Base-by-base conservation (phyloP, 441 rosid genomes). In the Lepidium campestre region DNA sequence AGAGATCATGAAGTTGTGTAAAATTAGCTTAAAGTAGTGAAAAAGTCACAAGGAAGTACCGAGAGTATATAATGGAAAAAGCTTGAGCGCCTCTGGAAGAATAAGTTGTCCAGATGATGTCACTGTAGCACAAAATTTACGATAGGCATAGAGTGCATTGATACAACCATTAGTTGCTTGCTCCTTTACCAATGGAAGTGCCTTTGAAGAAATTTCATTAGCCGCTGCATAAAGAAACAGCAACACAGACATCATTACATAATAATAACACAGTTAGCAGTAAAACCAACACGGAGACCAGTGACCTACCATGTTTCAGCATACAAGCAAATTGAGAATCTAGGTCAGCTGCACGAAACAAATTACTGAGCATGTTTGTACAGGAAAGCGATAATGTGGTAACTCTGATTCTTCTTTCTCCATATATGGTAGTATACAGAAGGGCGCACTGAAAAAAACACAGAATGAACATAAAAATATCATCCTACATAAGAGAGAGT, bases 31-130 rank as follows among this genome's bases (percentile, higher is more conserved):
- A 19, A 18, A 66, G 31, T 39, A 40, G 32, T 13, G 40, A 10
- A 66, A 37, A 69, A 74, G 39, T 18, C 35, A 7, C 18, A 54
- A 46, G 63, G 58, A 67, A 41, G 32, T 73, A 73, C 77, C 77
- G 11, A 96, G 93, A 67, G 91, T 86, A 76, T 92, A 93, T 6
- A 96, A 77, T 67, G 99, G 98, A 63, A 90, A 83, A 71, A 96
- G 96, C 82, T 93, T 96, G 65, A 96, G 98, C 23, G 98, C 96
- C 80, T 96, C 99, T 3, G 99, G 98, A 71, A 96, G 96, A 77
- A 96, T 90, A 68, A 96, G 98, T 71, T 96, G 98, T 72, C 99
- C 99, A 9, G 93, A 77, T 61, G 97, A 93, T 72, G 97, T 87
- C 49, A 92, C 98, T 14, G 99, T 87, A 5, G 98, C 99, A 73